Base-by-base conservation (phyloP, 1,284 basidiomycete genomes). In the Apiotrichum sp. region DNA sequence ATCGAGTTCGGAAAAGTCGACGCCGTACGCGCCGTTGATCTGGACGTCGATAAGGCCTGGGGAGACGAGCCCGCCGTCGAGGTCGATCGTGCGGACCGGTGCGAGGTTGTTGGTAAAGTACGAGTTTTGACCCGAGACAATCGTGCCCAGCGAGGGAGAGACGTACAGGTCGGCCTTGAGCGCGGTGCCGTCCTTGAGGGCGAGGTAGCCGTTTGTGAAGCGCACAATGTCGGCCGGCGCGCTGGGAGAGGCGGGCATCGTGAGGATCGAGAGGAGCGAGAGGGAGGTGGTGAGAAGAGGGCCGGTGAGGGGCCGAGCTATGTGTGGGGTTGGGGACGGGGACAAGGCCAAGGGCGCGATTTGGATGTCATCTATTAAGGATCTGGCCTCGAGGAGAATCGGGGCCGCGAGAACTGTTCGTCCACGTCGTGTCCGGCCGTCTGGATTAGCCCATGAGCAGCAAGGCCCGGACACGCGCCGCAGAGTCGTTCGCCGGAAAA, bases 131-230 rank as follows among this genome's bases (percentile, higher is more conserved):
- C 66, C 68, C 2, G 67, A 65, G 35, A 72, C 58, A 59, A 71
- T 71, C 39, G 55, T 55, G 36, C 70, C 68, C 1, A 65, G 58
- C 4, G 49, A 41, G n/a, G 48, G n/a, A 22, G 61, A 64, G 55
- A 71, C 62, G 62, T 67, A 71, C 32, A 71, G 64, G 60, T 72
- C 70, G 32, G 59, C 64, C 54, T 61, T 48, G 56, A 63, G 41
- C 4, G 68, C 65, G 45, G 79, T 82, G 29, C 88, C 89, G 66
- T 90, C 86, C 67, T 89, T 86, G 57, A 80, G 81, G 2, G 86
- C 83, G 38, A 90, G 78, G 55, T 86, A 75, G 65, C 89, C 89
- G 73, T 91, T 90, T 29, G 88, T 91, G 75, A 91, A 90, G 75
- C 89, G 88, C 53, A 90, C 75, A 29, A 90, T 64, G 41, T 69